phyloP scores from a whole-genome alignment of 2,329 filamentous ascomycete species.

The Ilyonectria mors-panacis region DNA sequence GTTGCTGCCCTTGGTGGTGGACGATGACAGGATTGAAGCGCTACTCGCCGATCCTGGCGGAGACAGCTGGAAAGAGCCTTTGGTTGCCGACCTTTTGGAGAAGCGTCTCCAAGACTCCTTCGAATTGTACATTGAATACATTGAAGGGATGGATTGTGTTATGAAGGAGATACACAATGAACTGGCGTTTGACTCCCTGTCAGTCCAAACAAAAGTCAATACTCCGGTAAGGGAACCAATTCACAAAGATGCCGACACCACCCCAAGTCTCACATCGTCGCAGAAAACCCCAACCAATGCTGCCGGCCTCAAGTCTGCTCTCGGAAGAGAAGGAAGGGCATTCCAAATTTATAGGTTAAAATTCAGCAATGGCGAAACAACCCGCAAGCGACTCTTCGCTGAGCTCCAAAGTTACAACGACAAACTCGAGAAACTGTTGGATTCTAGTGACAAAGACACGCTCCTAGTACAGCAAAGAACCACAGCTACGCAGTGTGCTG shows the following conservation, averaged over 20 bases:
- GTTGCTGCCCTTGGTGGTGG: conserved; percentile 39
- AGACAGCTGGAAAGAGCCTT: conserved; percentile 35
- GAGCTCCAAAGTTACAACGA: conserved; percentile 41
- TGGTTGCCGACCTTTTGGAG: conserved; percentile 26
- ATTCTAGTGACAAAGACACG: conserved; percentile 35
- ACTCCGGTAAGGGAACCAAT: conserved; percentile 25
- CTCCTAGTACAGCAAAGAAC: conserved; percentile 23
- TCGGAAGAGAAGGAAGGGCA: conserved; percentile 21
- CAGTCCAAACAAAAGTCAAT: conserved; percentile 29
- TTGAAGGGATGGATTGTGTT: conserved; percentile 25
- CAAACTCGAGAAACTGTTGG: conserved; percentile 42
- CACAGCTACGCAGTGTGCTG: not conserved
- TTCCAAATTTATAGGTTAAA: conserved; percentile 42
- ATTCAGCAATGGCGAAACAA: conserved; percentile 40
- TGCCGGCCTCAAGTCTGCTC: not conserved
- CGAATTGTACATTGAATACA: conserved; percentile 33
- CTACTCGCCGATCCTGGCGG: conserved; percentile 38
- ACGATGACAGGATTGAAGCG: conserved; percentile 35
- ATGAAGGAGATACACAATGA: conserved; percentile 40
- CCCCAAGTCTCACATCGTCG: not conserved
- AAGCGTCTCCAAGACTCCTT: conserved; percentile 37
- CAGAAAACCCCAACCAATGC: not conserved
- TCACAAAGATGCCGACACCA: not conserved
- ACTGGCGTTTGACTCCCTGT: conserved; percentile 33
- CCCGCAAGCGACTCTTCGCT: conserved; percentile 40